Evolutionary conservation across 768 basidiomycete species (phyloP), one percentile per base, ranked within the genome.

Genomic region (Russula abietina): DNA sequence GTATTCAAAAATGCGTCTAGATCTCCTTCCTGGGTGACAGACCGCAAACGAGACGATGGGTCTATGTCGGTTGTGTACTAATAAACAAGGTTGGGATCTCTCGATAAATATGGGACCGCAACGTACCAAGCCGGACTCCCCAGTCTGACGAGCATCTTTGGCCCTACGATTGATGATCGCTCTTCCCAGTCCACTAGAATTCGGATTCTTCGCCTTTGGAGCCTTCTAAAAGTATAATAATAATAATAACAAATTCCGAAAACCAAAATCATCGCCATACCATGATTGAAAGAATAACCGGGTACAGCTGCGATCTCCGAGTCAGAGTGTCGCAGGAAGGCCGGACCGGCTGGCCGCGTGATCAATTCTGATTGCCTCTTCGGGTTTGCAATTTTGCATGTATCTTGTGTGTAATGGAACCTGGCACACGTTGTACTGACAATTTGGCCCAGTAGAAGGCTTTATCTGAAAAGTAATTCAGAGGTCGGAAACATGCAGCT

Each of bases 1-100:
- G 92, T 97, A 71, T 85, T 95, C 59, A 99, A 75, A 73, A 99
- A 99, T 74, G 95, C 96, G 68, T 98, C 94, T 22, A 99, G 79
- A 77, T 98, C 94, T 59, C 85, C 79, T 76, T 99, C 96, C 75
- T 98, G 95, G 0, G 97, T 99, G 24, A 99, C 86, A 0, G 96
- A 98, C 71, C 87, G 84, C 41, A 99, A 80, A 38, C 86, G 85
- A 57, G 79, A 79, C 8, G 84, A 80, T 12, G 80, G 73, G 60
- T 90, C 87, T 22, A 85, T 55, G 69, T 96, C 93, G 2, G 89
- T 86, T 5, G 84, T 82, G 73, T 89, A 93, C 91, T 92, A 45
- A 45, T 52, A 36, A 36, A 50, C 33, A 10, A 46, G 38, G 28
- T 67, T 53, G 57, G 26, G 26, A 11, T 19, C 19, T 14, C 26